Evolutionary conservation across 441 rosid genomes (phyloP).

Genomic region (Pelargonium myrrhifolium): DNA sequence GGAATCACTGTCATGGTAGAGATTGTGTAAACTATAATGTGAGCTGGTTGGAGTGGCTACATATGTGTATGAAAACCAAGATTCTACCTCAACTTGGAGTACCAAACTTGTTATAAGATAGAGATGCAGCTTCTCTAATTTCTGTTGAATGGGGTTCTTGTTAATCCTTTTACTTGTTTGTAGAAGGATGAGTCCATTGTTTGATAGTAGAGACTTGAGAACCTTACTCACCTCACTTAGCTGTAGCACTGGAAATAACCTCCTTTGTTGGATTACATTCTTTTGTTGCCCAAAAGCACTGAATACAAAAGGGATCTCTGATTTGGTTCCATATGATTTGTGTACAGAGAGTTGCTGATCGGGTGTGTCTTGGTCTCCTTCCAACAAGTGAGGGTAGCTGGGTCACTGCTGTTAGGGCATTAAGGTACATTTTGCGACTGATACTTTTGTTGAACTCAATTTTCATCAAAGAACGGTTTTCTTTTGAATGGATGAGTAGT

Average conservation of each 20-base stretch:
- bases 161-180: background rate
- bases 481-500: too few species aligned
- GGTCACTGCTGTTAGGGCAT: slow-evolving; percentile 73
- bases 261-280: slow-evolving; percentile 12
- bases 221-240: background rate
- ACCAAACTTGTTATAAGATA: too few species aligned
- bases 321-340: slow-evolving; percentile 15
- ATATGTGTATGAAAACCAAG: background rate
- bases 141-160: too few species aligned
- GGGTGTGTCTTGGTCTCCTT: slow-evolving; percentile 88
- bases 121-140: too few species aligned
- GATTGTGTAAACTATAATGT: background rate
- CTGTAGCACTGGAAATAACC: background rate
- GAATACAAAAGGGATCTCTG: slow-evolving; percentile 1
- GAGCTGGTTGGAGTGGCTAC: background rate
- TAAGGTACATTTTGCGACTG: slow-evolving; percentile 37
- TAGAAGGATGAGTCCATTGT: background rate
- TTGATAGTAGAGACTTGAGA: background rate
- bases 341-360: slow-evolving; percentile 73
- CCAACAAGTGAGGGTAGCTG: slow-evolving; percentile 89
- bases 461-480: too few species aligned
- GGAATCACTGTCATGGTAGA: background rate
- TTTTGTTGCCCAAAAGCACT: slow-evolving; percentile 14
- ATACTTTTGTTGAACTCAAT: too few species aligned
- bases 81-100: too few species aligned